A percentile compares a stretch with the other conserved stretches of the same genome.
phyloP scores from a whole-genome alignment of 768 basidiomycete genomes.

The Podaxis sp. region DNA sequence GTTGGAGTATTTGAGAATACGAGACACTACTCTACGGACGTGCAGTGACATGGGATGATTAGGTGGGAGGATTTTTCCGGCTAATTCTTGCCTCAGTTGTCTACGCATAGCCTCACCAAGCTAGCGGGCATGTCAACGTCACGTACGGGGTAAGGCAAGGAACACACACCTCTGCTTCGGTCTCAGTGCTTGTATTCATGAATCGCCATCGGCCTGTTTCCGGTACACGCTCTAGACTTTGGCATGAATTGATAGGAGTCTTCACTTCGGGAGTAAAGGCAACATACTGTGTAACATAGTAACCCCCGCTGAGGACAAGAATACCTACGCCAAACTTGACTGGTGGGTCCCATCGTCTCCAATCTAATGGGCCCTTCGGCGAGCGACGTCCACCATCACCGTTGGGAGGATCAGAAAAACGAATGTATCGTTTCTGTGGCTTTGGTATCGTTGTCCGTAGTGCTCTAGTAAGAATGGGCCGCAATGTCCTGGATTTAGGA shows the following conservation, averaged over 20 bases:
- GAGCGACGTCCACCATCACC: not conserved
- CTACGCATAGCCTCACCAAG: slow-evolving; percentile 40
- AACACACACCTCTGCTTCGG: slow-evolving; percentile 55
- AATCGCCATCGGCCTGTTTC: slow-evolving; percentile 89
- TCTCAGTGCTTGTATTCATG: slow-evolving; percentile 68
- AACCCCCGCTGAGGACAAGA: slow-evolving; percentile 21
- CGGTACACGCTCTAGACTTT: slow-evolving; percentile 79
- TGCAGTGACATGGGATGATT: slow-evolving; percentile 65
- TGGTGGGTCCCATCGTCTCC: slow-evolving; percentile 6
- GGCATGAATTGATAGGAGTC: not conserved
- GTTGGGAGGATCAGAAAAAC: slow-evolving; percentile 8
- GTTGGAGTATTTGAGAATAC: slow-evolving; percentile 69
- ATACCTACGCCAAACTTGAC: slow-evolving; percentile 9
- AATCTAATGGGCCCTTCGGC: not conserved
- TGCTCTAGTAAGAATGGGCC: not conserved
- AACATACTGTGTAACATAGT: slow-evolving; percentile 36
- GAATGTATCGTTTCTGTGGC: slow-evolving; percentile 7
- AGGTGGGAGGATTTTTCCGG: slow-evolving; percentile 56
- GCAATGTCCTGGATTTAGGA: no score
- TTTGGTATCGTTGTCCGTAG: not conserved
- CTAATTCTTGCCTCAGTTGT: slow-evolving; percentile 52
- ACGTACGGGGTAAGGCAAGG: not conserved
- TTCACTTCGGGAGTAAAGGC: not conserved
- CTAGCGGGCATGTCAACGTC: slow-evolving; percentile 22
- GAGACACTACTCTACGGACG: slow-evolving; percentile 67